phyloP scores from a whole-genome alignment of 495 filamentous ascomycete species.

The Cudoniella acicularis region DNA sequence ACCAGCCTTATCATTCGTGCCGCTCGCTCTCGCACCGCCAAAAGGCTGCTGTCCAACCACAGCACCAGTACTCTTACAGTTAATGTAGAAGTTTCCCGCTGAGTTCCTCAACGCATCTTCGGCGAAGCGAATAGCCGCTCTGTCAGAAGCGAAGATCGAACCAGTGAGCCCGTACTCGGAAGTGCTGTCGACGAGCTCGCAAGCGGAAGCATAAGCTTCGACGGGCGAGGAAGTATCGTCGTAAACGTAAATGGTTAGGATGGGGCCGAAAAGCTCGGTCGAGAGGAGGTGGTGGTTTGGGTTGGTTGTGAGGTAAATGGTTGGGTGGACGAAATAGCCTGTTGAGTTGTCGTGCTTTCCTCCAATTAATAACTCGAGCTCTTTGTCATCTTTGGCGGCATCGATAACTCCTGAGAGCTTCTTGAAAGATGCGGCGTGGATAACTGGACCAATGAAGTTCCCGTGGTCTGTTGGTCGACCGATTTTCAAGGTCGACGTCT shows the following conservation, averaged over 20 bases:
- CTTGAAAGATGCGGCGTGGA: constrained; percentile 67
- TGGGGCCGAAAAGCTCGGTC: constrained; percentile 74
- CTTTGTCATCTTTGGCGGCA: constrained; percentile 58
- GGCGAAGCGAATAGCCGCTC: constrained; percentile 60
- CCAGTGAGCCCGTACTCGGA: constrained; percentile 79
- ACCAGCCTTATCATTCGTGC: constrained; percentile 91
- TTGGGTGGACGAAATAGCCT: constrained; percentile 72
- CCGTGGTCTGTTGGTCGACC: constrained; percentile 66
- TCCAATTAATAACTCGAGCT: constrained; percentile 60
- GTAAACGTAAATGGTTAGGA: constrained; percentile 69
- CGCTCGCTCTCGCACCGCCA: constrained; percentile 79
- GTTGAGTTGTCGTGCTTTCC: constrained; percentile 64
- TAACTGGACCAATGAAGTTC: constrained; percentile 75
- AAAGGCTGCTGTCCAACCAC: constrained; percentile 93
- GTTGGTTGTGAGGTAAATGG: constrained; percentile 60
- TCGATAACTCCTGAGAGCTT: constrained; percentile 67
- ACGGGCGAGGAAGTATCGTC: constrained; percentile 46
- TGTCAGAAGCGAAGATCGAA: constrained; percentile 71
- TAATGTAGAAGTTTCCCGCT: constrained; percentile 89
- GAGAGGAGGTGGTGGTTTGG: constrained; percentile 63
- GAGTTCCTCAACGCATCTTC: constrained; percentile 72
- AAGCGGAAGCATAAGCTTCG: constrained; percentile 50
- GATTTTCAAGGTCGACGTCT: constrained; percentile 62
- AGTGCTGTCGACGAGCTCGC: constrained; percentile 57
- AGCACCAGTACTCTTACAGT: constrained; percentile 88